Evolutionary conservation across 2,329 filamentous ascomycete genomes (phyloP), one percentile per base, ranked within the genome.

Genomic region (Leptographium wingfieldii): DNA sequence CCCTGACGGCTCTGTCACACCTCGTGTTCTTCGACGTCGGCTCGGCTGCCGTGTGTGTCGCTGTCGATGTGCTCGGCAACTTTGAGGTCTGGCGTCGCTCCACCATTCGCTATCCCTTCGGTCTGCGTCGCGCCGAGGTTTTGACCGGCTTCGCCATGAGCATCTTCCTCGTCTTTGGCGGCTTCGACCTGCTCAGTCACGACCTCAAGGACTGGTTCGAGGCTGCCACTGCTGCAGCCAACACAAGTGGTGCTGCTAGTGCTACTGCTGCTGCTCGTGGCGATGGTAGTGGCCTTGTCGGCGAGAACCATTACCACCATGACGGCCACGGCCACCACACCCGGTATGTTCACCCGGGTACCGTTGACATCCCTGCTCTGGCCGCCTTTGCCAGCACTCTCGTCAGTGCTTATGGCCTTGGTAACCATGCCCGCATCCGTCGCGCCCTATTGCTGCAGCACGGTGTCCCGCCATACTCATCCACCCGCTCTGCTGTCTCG

Each of bases 21-120:
- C 78, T 99, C 55, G 87, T 97, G 61, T 89, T 97, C 72, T 99
- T 96, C 71, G 94, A 99, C 70, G 92, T 94, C 10, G 83, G 95
- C 1, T 94, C 91, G 40, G 94, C 94, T 5, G 85, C 92, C 55
- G 83, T 97, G 5, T 97, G 92, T 71, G 91, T 96, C 3, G 85
- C 84, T 14, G 92, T 97, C 55, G 94, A 99, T 69, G 89, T 97
- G 1, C 82, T 96, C 55, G 86, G 89, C 57, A 99, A 99, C 71
- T 99, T 99, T 68, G 94, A 99, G 70, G 92, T 97, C 49, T 99
- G 94, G 94, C 90, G 90, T 65, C 83, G 92, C 55, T 92, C 89
- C 66, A 95, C 87, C 65, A 88, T 99, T 66, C 86, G 92, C 29
- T 91, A 99, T 73, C 94, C 94, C 0, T 99, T 99, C 69, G 92